phyloP scores from a whole-genome alignment of 2,329 filamentous ascomycete species.

The Myriosclerotinia scirpicola region DNA sequence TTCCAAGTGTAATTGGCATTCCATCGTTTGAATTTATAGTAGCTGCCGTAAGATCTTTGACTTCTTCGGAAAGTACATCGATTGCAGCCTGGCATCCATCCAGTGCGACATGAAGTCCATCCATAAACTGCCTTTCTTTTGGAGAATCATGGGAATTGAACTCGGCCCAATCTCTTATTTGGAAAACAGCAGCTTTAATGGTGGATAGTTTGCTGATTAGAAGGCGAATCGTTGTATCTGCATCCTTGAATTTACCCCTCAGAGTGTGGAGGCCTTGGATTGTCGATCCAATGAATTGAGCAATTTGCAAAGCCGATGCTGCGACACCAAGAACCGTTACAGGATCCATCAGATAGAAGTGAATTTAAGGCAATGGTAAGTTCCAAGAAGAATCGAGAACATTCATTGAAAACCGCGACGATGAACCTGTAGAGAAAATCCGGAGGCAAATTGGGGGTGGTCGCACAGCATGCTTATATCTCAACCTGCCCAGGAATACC shows the following conservation, averaged over 20 bases:
- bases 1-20: background rate
- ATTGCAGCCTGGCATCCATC: slow-evolving; percentile 43
- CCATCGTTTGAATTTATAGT: background rate
- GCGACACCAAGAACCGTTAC: slow-evolving; percentile 16
- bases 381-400: too few relatives aligned
- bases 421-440: background rate
- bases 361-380: background rate
- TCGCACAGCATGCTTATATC: slow-evolving; percentile 7
- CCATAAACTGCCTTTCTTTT: slow-evolving; percentile 37
- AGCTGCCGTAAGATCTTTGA: slow-evolving; percentile 27
- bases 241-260: slow-evolving; percentile 25
- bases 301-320: slow-evolving; percentile 17
- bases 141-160: slow-evolving; percentile 27
- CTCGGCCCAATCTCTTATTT: slow-evolving; percentile 27
- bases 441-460: background rate
- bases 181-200: slow-evolving; percentile 24
- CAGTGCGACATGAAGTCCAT: slow-evolving; percentile 41
- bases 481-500: background rate
- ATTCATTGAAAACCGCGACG: background rate
- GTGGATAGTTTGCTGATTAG: slow-evolving; percentile 25
- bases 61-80: slow-evolving; percentile 42
- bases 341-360: slow-evolving; percentile 14
- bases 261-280: slow-evolving; percentile 24
- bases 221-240: slow-evolving; percentile 23
- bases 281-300: slow-evolving; percentile 20